phyloP scores from a whole-genome alignment of 345 rosid genomes.

The Gossypium raimondii region DNA sequence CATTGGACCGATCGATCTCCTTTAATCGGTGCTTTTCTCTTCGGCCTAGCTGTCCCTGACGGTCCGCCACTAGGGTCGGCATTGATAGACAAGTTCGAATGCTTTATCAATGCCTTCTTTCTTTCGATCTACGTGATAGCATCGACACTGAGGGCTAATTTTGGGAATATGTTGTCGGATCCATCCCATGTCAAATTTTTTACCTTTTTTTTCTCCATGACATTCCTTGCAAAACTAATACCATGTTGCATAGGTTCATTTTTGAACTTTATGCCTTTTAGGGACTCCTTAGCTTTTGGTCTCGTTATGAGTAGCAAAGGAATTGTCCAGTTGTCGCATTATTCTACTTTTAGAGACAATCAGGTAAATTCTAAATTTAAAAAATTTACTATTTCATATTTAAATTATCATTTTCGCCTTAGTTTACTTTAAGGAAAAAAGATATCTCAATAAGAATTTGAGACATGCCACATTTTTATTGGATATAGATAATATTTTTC shows the following conservation, averaged over 20 bases:
- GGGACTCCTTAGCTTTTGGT: constrained; percentile 32
- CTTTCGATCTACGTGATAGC: constrained; percentile 27
- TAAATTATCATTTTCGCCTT: no score
- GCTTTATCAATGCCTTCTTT: constrained; percentile 26
- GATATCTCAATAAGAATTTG: no score
- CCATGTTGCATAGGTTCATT: constrained; percentile 32
- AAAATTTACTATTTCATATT: no score
- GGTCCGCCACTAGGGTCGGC: constrained; percentile 54
- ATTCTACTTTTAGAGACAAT: constrained; percentile 15
- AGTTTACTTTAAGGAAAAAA: no score
- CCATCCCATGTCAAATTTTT: not conserved
- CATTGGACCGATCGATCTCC: constrained; percentile 27
- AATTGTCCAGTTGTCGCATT: constrained; percentile 30
- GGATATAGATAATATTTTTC: no score
- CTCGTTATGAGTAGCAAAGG: constrained; percentile 32
- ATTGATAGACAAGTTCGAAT: constrained; percentile 34
- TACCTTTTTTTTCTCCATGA: not conserved
- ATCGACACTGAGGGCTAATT: constrained; percentile 16
- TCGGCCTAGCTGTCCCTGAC: constrained; percentile 41
- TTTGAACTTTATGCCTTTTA: constrained; percentile 36
- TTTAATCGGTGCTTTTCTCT: constrained; percentile 35
- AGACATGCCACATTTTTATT: no score
- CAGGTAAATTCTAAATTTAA: constrained; percentile 18
- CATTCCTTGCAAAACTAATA: constrained; percentile 29
- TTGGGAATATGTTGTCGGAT: not conserved